Conservation (phyloP, 192 early-diverging fungal genomes). For the Pilaira anomala region DNA sequence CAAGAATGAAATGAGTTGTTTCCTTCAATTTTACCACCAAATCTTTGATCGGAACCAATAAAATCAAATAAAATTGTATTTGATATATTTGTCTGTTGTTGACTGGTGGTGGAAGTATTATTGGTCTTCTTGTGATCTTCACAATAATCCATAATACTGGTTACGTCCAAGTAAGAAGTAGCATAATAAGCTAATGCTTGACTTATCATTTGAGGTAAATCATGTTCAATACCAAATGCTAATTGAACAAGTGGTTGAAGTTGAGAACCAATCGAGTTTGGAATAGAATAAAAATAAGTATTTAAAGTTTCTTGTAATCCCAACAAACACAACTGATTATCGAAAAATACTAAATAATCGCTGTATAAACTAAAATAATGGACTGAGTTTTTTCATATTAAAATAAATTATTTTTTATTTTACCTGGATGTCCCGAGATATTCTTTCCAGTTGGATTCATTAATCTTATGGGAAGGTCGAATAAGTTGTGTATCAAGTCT, state of each 20-base stretch:
- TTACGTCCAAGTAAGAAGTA: neutral
- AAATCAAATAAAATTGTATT: slow-evolving; percentile 10
- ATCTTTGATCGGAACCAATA: slow-evolving; percentile 14
- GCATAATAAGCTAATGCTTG: neutral
- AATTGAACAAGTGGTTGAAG: slow-evolving; percentile 25
- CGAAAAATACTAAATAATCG: slow-evolving; percentile 25
- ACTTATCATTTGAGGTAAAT: neutral
- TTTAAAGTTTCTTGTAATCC: slow-evolving; percentile 9
- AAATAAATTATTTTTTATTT: slow-evolving; percentile 8
- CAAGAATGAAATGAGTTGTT: slow-evolving; percentile 16
- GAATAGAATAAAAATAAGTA: slow-evolving; percentile 19
- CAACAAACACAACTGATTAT: slow-evolving; percentile 4
- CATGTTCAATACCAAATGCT: neutral
- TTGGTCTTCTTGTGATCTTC: too few relatives aligned
- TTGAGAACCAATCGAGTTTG: slow-evolving; percentile 17
- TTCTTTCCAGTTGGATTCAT: slow-evolving; percentile 22
- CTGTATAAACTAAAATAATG: slow-evolving; percentile 12
- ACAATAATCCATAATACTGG: neutral
- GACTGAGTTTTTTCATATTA: neutral
- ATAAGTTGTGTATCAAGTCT: neutral
- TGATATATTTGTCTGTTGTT: neutral
- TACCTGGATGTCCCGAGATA: slow-evolving; percentile 15
- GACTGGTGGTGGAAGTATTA: too few relatives aligned
- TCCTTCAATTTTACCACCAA: slow-evolving; percentile 26
- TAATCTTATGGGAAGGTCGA: neutral